Percentiles rank a stretch among this genome's conserved stretches.
Evolutionary conservation across 768 basidiomycete genomes (phyloP).

Genomic region (Lactarius evosmus): DNA sequence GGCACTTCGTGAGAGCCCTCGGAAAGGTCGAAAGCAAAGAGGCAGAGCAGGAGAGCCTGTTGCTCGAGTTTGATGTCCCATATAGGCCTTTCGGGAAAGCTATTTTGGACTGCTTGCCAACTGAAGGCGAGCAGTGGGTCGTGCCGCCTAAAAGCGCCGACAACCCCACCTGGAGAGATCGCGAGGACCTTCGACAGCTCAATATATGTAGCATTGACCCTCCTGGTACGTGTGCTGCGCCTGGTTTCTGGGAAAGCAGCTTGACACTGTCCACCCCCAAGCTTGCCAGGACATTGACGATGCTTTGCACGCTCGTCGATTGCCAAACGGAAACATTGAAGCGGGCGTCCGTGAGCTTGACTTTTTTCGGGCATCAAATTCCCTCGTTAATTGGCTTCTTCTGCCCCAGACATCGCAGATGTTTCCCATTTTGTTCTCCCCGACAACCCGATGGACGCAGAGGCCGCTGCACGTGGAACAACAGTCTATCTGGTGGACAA

Average conservation of each 20-base stretch:
- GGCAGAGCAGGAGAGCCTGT: slow-evolving; percentile 89
- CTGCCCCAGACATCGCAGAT: slow-evolving; percentile 84
- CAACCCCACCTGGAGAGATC: slow-evolving; percentile 65
- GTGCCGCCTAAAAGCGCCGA: slow-evolving; percentile 71
- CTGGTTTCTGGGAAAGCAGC: not conserved
- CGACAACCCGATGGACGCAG: slow-evolving; percentile 93
- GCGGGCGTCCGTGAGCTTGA: slow-evolving; percentile 90
- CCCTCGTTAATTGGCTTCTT: not conserved
- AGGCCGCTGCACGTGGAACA: slow-evolving; percentile 93
- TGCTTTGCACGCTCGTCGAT: slow-evolving; percentile 81
- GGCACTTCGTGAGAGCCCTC: slow-evolving; percentile 91
- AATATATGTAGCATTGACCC: slow-evolving; percentile 97
- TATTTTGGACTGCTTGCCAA: slow-evolving; percentile 85
- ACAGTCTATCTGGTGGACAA: slow-evolving; percentile 99
- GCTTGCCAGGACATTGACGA: slow-evolving; percentile 99
- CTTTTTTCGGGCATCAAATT: not conserved
- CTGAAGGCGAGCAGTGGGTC: slow-evolving; percentile 87
- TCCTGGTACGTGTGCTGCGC: slow-evolving; percentile 52
- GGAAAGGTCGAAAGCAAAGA: slow-evolving; percentile 93
- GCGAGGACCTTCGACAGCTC: slow-evolving; percentile 83
- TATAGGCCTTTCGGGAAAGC: slow-evolving; percentile 97
- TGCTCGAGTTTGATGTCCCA: slow-evolving; percentile 94
- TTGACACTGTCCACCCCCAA: slow-evolving; percentile 33
- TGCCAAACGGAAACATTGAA: slow-evolving; percentile 93
- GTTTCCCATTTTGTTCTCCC: slow-evolving; percentile 94